These are phyloP conservation scores for Aspergillus uvarum DNA, from an alignment of 2,329 filamentous ascomycete genomes.

Conservation along the genomic window DNA sequence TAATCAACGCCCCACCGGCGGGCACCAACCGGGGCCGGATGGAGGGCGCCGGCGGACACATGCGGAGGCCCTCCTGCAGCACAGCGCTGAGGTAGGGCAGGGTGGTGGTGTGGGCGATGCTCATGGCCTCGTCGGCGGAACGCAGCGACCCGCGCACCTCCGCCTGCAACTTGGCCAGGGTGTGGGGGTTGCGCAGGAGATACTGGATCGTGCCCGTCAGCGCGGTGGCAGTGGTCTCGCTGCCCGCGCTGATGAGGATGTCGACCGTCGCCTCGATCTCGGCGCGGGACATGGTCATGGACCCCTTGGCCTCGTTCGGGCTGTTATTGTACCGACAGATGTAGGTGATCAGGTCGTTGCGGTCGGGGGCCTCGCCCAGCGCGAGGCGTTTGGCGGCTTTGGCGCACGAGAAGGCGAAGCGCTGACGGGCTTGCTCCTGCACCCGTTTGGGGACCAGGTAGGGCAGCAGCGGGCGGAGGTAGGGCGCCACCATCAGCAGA, in stretches of 20 bases:
- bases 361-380: slow-evolving; percentile 21
- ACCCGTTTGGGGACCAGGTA: slow-evolving; percentile 13
- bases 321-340: slow-evolving; percentile 36
- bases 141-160: slow-evolving; percentile 24
- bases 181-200: slow-evolving; percentile 29
- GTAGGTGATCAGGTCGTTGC: slow-evolving; percentile 43
- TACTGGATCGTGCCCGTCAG: slow-evolving; percentile 40
- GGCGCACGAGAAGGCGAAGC: too few relatives aligned
- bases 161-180: slow-evolving; percentile 11
- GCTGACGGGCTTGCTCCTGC: slow-evolving; percentile 8
- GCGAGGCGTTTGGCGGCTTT: too few relatives aligned
- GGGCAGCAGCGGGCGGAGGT: neutral
- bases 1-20: slow-evolving; percentile 36
- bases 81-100: slow-evolving; percentile 41
- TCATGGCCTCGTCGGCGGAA: slow-evolving; percentile 33
- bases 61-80: slow-evolving; percentile 43
- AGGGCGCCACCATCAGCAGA: slow-evolving; percentile 8
- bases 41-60: slow-evolving; percentile 45
- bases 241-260: slow-evolving; percentile 45
- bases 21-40: slow-evolving; percentile 37
- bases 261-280: slow-evolving; percentile 43
- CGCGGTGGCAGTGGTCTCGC: slow-evolving; percentile 47
- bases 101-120: slow-evolving; percentile 26
- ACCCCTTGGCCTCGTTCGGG: too few relatives aligned
- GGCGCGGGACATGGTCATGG: slow-evolving; percentile 21